Evolutionary conservation across 768 basidiomycete genomes (phyloP), one percentile per base, ranked within the genome.

Genomic region (Leccinum disarticulatum): DNA sequence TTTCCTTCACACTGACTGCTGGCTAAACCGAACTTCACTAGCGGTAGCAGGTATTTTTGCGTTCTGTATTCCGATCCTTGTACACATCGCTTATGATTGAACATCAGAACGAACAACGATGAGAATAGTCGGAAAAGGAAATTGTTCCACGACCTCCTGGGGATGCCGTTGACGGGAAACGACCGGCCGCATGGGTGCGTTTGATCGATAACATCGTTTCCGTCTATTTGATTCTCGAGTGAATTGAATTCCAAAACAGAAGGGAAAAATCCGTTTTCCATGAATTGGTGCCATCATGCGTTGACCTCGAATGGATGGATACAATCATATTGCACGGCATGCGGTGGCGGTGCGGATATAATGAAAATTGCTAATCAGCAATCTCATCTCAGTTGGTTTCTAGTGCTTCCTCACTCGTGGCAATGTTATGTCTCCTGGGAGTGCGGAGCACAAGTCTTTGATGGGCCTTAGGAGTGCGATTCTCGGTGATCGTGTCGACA

Each of bases 331-430:
- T 56, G 61, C 62, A 64, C 64, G 67, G 64, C 64, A 60, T 65
- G 59, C 58, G 50, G 73, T 68, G 70, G 72, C 73, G 47, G 67
- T 73, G 66, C 59, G 52, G 19, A 14, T 30, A 62, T 64, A 71
- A 68, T 68, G 70, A 66, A 70, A 68, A 58, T 63, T 61, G 60
- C 66, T 62, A 60, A 63, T 69, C 59, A 48, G 49, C 55, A 9
- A 62, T 69, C 65, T 59, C 70, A 66, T 64, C 67, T 71, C 71
- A 70, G 68, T 66, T 68, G 62, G 61, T 62, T 58, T 28, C 53
- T 64, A 66, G 59, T 67, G 58, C 64, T 63, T 61, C 66, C 70
- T 64, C 30, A 54, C 55, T 57, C 65, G 63, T 62, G 65, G 55
- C 67, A 67, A 62, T 67, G 67, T 64, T 62, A 73, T 66, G 51